Conservation (phyloP, 2,329 filamentous ascomycete genomes). For the Ophiostoma populinum region DNA sequence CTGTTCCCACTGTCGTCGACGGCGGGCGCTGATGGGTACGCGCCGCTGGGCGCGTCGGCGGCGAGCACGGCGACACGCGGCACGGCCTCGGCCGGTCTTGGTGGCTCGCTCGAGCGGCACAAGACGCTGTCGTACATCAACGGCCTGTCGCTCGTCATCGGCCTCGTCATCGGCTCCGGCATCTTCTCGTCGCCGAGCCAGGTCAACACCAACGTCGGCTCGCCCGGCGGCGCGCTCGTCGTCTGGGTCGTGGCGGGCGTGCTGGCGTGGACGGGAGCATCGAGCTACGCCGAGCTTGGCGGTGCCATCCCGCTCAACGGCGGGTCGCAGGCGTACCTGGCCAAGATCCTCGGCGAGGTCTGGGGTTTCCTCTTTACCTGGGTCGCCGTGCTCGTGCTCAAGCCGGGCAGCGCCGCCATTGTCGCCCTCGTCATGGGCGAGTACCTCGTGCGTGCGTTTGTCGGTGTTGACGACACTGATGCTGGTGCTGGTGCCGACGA, state of each 20-base stretch:
- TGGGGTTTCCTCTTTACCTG: constrained; percentile 90
- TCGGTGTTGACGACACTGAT: constrained; percentile 83
- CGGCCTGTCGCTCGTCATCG: constrained; percentile 76
- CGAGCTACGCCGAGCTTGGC: constrained; percentile 67
- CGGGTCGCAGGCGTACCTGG: constrained; percentile 80
- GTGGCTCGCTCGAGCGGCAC: constrained; percentile 81
- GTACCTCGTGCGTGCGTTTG: constrained; percentile 76
- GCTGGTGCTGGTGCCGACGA: constrained; percentile 20
- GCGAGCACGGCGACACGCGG: constrained; percentile 30
- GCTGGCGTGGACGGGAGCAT: constrained; percentile 46
- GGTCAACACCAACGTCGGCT: constrained; percentile 46
- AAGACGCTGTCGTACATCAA: constrained; percentile 94
- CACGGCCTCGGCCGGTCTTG: too few relatives aligned
- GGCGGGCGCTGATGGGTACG: constrained; percentile 54
- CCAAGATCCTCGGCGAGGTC: constrained; percentile 91
- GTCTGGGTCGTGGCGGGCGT: constrained; percentile 45
- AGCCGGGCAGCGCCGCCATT: constrained; percentile 85
- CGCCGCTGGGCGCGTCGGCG: constrained; percentile 55
- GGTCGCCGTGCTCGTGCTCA: constrained; percentile 86
- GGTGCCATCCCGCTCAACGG: constrained; percentile 93
- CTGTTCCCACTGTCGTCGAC: constrained; percentile 79
- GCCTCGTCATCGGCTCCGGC: constrained; percentile 73
- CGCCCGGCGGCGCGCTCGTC: constrained; percentile 37
- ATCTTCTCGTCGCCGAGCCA: constrained; percentile 47
- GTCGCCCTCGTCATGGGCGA: constrained; percentile 97